Conservation (phyloP, 805 yeast genomes). For the Pichia membranifaciens region DNA sequence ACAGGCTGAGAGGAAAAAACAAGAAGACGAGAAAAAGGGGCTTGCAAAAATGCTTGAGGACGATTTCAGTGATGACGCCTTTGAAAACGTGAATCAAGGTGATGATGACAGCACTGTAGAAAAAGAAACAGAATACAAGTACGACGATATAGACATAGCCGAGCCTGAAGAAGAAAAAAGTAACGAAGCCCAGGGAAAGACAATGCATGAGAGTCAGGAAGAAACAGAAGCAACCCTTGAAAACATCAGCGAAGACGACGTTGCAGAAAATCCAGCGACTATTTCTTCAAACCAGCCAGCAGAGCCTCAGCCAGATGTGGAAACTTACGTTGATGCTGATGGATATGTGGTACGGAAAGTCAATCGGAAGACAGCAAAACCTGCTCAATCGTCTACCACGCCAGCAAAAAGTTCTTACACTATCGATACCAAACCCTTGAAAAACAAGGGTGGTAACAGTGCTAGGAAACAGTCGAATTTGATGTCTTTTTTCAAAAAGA, state of each 20-base stretch:
- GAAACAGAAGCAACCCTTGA: background rate
- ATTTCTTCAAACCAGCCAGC: background rate
- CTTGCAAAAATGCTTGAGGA: constrained; percentile 23
- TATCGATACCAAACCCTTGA: constrained; percentile 7
- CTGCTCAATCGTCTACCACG: background rate
- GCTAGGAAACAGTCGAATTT: constrained; percentile 22
- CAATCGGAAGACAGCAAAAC: constrained; percentile 5
- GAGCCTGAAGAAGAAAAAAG: constrained; percentile 5
- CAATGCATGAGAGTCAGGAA: background rate
- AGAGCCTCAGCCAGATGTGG: constrained; percentile 14
- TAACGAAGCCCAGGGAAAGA: background rate
- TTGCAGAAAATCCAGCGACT: background rate
- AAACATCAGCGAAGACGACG: background rate
- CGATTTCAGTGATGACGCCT: constrained; percentile 14
- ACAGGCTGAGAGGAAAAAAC: constrained; percentile 10
- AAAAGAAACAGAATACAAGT: constrained; percentile 3
- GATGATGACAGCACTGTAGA: constrained; percentile 20
- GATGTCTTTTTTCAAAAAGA: constrained; percentile 31
- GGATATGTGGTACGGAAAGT: constrained; percentile 26
- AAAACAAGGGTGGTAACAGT: background rate
- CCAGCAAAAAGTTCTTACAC: background rate
- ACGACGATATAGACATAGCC: constrained; percentile 13
- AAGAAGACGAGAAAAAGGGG: constrained; percentile 15
- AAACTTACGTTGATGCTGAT: constrained; percentile 27
- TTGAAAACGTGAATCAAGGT: constrained; percentile 14